phyloP scores from a whole-genome alignment of 306 rosid species.

The Cicer chorassanicum region DNA sequence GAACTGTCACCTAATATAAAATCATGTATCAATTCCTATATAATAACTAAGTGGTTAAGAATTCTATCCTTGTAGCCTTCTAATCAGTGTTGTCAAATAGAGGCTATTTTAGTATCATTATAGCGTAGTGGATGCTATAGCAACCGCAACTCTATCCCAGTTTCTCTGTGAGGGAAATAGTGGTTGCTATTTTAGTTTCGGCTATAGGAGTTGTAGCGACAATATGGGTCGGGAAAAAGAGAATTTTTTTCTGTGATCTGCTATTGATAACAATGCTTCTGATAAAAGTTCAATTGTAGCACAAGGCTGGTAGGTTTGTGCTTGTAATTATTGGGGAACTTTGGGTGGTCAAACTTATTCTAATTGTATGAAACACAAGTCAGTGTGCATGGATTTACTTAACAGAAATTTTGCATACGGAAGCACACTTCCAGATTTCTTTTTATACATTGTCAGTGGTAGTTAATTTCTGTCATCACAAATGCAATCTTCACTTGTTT shows the following conservation, averaged over 20 bases:
- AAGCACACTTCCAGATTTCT: neutral
- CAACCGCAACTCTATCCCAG: no score
- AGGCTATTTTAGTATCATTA: no score
- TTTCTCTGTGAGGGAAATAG: no score
- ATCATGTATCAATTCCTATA: neutral
- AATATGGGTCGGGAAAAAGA: no score
- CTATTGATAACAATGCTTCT: no score
- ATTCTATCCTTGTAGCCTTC: neutral
- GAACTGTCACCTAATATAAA: conserved; percentile 18
- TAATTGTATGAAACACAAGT: conserved; percentile 20
- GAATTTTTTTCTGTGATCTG: no score
- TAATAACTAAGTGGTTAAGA: neutral
- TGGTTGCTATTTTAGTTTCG: no score
- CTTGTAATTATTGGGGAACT: neutral
- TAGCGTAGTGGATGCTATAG: no score
- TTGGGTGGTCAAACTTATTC: conserved; percentile 8
- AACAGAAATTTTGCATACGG: neutral
- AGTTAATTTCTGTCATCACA: conserved; percentile 23
- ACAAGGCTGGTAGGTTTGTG: neutral
- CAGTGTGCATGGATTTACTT: neutral
- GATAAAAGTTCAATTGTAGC: neutral
- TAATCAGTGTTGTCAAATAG: no score
- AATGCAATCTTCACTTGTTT: conserved; percentile 37
- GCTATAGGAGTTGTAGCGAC: no score
- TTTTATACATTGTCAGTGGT: neutral